Percentiles rank a stretch among this genome's conserved stretches.
Evolutionary conservation across 208 protist genomes (phyloP).

Genomic region (Acanthamoeba sp.): DNA sequence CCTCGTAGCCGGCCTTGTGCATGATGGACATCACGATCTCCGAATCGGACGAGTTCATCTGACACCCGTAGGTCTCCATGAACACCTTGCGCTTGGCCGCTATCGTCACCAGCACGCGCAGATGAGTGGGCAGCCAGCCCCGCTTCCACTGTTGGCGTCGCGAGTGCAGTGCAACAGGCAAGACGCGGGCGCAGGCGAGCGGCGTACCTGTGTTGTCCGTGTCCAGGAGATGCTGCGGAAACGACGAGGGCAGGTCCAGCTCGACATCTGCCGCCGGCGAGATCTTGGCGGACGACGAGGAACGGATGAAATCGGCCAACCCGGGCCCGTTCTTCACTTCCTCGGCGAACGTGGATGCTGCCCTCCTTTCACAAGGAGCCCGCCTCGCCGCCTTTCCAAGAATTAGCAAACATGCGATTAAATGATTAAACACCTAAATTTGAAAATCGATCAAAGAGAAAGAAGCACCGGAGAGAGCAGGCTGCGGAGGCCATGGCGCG

Average conservation of each 20-base stretch:
- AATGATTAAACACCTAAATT: no score
- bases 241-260: slow-evolving; percentile 4
- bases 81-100: slow-evolving; percentile 60
- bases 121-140: no score
- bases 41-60: slow-evolving; percentile 93
- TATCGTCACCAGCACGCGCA: background rate
- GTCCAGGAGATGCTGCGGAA: slow-evolving; percentile 16
- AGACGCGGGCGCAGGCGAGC: no score
- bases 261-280: background rate
- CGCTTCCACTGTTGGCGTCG: no score
- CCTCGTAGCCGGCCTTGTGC: slow-evolving; percentile 83
- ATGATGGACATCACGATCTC: slow-evolving; percentile 91
- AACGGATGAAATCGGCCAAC: slow-evolving; percentile 11
- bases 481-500: no score
- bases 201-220: background rate
- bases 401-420: no score
- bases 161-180: no score
- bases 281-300: background rate
- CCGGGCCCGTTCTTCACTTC: background rate
- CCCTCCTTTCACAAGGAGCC: no score
- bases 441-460: no score
- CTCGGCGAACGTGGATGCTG: slow-evolving; percentile 17
- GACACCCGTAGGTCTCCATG: slow-evolving; percentile 93
- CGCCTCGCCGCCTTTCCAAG: no score
- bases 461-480: no score